These are phyloP conservation scores for Coemansia sp. DNA, from an alignment of 371 early-diverging fungal species.

Conservation along the genomic window DNA sequence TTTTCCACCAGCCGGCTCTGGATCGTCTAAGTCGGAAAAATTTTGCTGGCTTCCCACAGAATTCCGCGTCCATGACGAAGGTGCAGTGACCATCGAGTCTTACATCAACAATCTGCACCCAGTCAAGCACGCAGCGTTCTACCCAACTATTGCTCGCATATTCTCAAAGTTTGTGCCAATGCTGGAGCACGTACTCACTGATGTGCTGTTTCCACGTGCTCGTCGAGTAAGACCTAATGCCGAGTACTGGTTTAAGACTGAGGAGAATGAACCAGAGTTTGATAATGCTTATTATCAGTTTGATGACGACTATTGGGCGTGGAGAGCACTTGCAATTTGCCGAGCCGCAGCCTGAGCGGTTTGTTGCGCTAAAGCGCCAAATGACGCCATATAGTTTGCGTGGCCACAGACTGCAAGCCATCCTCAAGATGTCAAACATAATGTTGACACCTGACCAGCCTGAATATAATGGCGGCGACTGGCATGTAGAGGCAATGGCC, in stretches of 20 bases:
- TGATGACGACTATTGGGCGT: constrained; percentile 30
- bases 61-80: constrained; percentile 49
- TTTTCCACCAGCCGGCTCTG: not conserved
- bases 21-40: constrained; percentile 1
- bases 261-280: constrained; percentile 12
- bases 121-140: constrained; percentile 46
- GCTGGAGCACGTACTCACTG: constrained; percentile 42
- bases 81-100: constrained; percentile 47
- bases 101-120: constrained; percentile 69
- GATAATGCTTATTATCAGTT: constrained; percentile 18
- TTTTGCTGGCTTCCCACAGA: constrained; percentile 64
- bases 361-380: constrained; percentile 18
- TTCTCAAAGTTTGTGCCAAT: constrained; percentile 53
- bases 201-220: constrained; percentile 2
- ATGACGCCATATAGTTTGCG: constrained; percentile 36
- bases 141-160: constrained; percentile 45
- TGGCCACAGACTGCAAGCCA: constrained; percentile 60
- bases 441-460: constrained; percentile 62
- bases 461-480: constrained; percentile 57
- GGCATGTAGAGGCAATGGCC: constrained; percentile 69
- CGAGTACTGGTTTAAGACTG: constrained; percentile 18
- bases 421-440: constrained; percentile 65
- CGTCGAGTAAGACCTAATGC: constrained; percentile 10
- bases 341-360: constrained; percentile 29
- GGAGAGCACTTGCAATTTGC: constrained; percentile 12